Evolutionary conservation across 495 filamentous ascomycete species (phyloP).

Genomic region (Xylaria sp.): DNA sequence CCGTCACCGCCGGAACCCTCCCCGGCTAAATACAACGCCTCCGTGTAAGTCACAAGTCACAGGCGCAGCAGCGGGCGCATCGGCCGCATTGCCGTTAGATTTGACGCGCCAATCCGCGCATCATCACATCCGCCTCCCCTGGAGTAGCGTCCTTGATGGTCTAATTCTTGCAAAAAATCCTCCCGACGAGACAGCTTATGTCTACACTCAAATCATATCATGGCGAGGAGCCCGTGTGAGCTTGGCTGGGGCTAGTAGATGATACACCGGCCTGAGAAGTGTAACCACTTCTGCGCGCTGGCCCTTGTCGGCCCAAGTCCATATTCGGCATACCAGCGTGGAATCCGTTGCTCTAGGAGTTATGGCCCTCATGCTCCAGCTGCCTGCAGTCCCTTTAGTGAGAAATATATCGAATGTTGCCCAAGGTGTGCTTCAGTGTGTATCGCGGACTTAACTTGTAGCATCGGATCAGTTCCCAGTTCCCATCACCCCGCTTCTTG

Average conservation of each 20-base stretch:
- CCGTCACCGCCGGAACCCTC: constrained; percentile 15
- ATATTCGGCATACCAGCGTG: constrained; percentile 17
- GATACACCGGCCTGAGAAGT: not conserved
- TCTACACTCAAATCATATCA: not conserved
- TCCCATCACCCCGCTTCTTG: constrained; percentile 16
- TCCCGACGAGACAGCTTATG: not conserved
- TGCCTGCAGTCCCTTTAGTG: not conserved
- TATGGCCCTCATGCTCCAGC: constrained; percentile 7
- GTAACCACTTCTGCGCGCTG: constrained; percentile 6
- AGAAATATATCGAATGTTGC: not conserved
- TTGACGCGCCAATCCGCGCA: constrained; percentile 12
- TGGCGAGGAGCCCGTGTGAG: constrained; percentile 17
- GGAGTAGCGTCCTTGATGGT: not conserved
- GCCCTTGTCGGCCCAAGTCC: constrained; percentile 2
- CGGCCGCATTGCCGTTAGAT: constrained; percentile 16
- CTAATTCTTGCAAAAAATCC: not conserved
- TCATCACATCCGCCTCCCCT: constrained; percentile 4
- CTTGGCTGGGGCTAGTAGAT: constrained; percentile 24
- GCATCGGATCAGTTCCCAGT: constrained; percentile 5
- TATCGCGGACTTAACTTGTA: constrained; percentile 13
- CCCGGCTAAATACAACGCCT: constrained; percentile 7
- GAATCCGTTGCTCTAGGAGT: constrained; percentile 8
- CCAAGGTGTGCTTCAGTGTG: not conserved
- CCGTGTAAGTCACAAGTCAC: not conserved
- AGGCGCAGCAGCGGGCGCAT: constrained; percentile 9